Conservation (phyloP, 2,329 filamentous ascomycete genomes). For the Davidsoniella eucalypti region DNA sequence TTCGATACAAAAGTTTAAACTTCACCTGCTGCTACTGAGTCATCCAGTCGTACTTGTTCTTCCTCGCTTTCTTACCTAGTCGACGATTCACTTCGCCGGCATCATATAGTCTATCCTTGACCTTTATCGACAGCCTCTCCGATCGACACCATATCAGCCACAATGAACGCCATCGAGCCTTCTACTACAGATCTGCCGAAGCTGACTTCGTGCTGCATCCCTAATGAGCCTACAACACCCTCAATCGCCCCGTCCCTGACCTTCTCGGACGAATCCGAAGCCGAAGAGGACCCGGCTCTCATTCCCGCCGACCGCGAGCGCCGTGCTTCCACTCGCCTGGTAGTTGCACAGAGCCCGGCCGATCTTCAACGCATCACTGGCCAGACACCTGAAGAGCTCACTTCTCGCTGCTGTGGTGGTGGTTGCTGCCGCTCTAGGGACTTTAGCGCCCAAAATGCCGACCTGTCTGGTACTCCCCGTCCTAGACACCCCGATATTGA, state of each 20-base stretch:
- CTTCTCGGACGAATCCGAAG: slow-evolving; percentile 46
- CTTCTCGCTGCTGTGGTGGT: slow-evolving; percentile 47
- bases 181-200: slow-evolving; percentile 21
- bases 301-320: slow-evolving; percentile 30
- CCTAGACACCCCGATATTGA: slow-evolving; percentile 4
- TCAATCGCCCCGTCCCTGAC: slow-evolving; percentile 45
- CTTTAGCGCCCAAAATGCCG: slow-evolving; percentile 28
- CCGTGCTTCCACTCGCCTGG: slow-evolving; percentile 50
- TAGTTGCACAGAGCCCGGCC: slow-evolving; percentile 42
- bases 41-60: no score
- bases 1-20: no score
- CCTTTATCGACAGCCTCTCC: background rate
- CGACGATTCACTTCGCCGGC: no score
- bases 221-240: slow-evolving; percentile 25
- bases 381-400: slow-evolving; percentile 43
- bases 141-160: background rate
- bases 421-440: slow-evolving; percentile 42
- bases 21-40: no score
- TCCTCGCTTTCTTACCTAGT: no score
- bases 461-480: slow-evolving; percentile 15
- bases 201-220: slow-evolving; percentile 20
- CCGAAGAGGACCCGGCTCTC: slow-evolving; percentile 34
- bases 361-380: slow-evolving; percentile 45
- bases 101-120: background rate
- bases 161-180: slow-evolving; percentile 17